Conservation (phyloP, 352 stramenopile genomes). For the Lagenidium sp. region DNA sequence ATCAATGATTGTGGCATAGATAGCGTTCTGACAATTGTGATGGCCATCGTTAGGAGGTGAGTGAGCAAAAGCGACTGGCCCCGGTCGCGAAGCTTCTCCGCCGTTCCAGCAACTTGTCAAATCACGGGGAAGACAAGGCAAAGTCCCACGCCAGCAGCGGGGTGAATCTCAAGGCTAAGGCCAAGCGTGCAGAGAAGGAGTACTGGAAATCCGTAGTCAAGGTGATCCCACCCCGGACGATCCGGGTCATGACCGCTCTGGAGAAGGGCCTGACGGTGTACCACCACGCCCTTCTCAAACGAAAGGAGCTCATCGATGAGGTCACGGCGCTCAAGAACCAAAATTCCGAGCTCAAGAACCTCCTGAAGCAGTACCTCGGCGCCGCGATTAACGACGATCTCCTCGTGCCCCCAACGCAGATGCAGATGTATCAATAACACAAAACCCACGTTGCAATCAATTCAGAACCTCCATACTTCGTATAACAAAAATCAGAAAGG, state of each 20-base stretch:
- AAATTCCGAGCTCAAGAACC: constrained; percentile 85
- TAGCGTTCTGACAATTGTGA: not conserved
- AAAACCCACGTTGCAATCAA: no score
- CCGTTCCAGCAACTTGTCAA: constrained; percentile 5
- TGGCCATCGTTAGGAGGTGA: constrained; percentile 30
- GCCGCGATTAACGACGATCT: constrained; percentile 78
- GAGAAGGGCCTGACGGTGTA: constrained; percentile 83
- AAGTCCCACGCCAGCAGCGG: constrained; percentile 13
- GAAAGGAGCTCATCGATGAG: constrained; percentile 76
- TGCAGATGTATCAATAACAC: constrained; percentile 57
- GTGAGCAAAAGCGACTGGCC: constrained; percentile 53
- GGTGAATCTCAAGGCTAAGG: constrained; percentile 24
- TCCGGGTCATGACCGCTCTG: constrained; percentile 73
- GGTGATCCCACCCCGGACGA: constrained; percentile 55
- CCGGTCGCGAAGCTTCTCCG: constrained; percentile 38
- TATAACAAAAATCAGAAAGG: no score
- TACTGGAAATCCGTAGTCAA: constrained; percentile 77
- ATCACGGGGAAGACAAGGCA: constrained; percentile 2
- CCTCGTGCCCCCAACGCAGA: constrained; percentile 77
- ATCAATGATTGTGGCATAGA: constrained; percentile 1
- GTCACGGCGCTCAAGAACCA: constrained; percentile 70
- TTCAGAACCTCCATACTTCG: no score
- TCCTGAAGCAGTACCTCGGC: constrained; percentile 87
- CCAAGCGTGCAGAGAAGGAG: constrained; percentile 43
- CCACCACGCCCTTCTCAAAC: constrained; percentile 65